Evolutionary conservation across 352 stramenopile genomes (phyloP).

Genomic region (Phytophthora capsici): DNA sequence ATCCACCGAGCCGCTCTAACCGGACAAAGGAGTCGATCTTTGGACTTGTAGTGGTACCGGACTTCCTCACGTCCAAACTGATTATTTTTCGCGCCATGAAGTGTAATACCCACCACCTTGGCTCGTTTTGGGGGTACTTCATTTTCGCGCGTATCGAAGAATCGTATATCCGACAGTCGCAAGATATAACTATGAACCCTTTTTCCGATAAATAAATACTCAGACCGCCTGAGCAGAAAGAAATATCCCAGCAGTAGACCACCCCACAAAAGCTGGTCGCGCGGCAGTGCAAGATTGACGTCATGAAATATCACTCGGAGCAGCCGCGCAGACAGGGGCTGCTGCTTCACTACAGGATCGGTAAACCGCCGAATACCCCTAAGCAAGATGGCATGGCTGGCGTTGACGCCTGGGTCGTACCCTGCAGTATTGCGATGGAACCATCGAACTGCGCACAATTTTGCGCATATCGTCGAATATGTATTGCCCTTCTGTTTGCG

Average conservation of each 20-base stretch:
- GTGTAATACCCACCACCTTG: neutral
- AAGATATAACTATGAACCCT: neutral
- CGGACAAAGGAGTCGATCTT: neutral
- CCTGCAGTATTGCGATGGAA: slow-evolving; percentile 12
- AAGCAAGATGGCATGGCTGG: slow-evolving; percentile 10
- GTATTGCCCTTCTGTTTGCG: neutral
- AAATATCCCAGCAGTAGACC: slow-evolving; percentile 15
- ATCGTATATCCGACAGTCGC: neutral
- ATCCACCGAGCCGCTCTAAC: neutral
- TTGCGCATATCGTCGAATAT: slow-evolving; percentile 8
- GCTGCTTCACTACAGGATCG: slow-evolving; percentile 21
- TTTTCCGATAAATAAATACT: slow-evolving; percentile 16
- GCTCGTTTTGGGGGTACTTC: neutral
- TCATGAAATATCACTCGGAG: neutral
- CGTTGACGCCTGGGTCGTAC: slow-evolving; percentile 29
- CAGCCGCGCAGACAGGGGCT: neutral
- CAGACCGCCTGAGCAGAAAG: slow-evolving; percentile 14
- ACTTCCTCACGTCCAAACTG: neutral
- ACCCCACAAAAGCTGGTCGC: slow-evolving; percentile 13
- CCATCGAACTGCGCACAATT: slow-evolving; percentile 2
- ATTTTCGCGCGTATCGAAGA: no score
- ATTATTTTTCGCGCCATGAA: slow-evolving; percentile 16
- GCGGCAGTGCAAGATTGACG: neutral
- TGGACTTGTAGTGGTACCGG: neutral
- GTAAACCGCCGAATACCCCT: slow-evolving; percentile 23